These are phyloP conservation scores for Lasiodiplodia gonubiensis DNA, from an alignment of 2,329 filamentous ascomycete genomes.

Conservation along the genomic window DNA sequence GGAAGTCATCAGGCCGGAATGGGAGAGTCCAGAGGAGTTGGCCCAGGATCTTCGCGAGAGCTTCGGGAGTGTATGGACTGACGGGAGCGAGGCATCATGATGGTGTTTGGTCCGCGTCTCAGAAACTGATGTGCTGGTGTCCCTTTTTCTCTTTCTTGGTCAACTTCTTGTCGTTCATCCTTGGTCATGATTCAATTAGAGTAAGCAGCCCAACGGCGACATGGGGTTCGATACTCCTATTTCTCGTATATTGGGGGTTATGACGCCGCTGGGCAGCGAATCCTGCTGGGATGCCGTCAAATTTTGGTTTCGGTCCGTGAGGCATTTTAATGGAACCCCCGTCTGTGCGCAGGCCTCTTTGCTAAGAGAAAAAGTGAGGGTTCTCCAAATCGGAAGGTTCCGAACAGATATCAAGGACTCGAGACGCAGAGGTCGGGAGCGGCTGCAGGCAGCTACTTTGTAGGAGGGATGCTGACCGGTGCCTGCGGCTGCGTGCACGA, in stretches of 20 bases:
- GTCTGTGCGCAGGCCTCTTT: constrained; percentile 15
- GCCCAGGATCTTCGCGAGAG: constrained; percentile 51
- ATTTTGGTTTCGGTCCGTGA: constrained; percentile 15
- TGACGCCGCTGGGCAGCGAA: not conserved
- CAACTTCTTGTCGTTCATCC: not conserved
- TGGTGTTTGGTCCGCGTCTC: not conserved
- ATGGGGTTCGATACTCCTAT: not conserved
- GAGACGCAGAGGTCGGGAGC: not conserved
- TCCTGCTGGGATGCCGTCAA: not conserved
- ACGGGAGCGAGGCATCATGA: constrained; percentile 3
- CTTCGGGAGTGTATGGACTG: constrained; percentile 36
- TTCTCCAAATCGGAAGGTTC: not conserved
- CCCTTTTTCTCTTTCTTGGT: not conserved
- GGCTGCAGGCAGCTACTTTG: not conserved
- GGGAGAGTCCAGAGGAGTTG: constrained; percentile 49
- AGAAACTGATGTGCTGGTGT: not conserved
- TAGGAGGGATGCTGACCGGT: not conserved
- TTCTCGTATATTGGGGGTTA: not conserved
- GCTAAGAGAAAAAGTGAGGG: not conserved
- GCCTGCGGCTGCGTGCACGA: not conserved
- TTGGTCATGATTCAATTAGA: not conserved
- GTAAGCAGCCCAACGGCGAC: not conserved
- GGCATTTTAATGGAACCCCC: constrained; percentile 9
- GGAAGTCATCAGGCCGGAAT: constrained; percentile 43
- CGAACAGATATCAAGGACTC: not conserved